These are phyloP conservation scores for Saccharomycopsis schoenii DNA, from an alignment of 805 yeast species.

Conservation along the genomic window DNA sequence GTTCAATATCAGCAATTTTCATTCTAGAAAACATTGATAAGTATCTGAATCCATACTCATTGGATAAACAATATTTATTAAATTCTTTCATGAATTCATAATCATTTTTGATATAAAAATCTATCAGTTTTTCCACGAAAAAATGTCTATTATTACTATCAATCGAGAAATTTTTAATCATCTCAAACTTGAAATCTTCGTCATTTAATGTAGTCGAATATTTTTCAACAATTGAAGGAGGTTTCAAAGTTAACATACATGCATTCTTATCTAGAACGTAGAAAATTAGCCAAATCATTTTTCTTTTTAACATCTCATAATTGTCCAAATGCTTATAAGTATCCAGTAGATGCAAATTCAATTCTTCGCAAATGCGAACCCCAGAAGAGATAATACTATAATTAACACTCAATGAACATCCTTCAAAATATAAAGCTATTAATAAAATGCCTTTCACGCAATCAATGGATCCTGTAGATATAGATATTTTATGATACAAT, in stretches of 20 bases:
- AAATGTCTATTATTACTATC: neutral
- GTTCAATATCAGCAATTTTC: neutral
- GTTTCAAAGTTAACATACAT: slow-evolving; percentile 38
- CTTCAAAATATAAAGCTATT: slow-evolving; percentile 30
- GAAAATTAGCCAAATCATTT: slow-evolving; percentile 41
- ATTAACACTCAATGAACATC: slow-evolving; percentile 31
- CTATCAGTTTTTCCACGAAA: neutral
- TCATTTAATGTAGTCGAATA: slow-evolving; percentile 28
- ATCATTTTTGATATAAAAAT: neutral
- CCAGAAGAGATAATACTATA: slow-evolving; percentile 36
- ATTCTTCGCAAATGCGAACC: slow-evolving; percentile 43
- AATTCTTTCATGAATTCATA: slow-evolving; percentile 4
- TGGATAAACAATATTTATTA: neutral
- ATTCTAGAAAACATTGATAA: neutral
- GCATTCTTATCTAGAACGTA: slow-evolving; percentile 37
- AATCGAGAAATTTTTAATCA: slow-evolving; percentile 1
- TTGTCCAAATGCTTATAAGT: slow-evolving; percentile 28
- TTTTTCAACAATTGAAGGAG: slow-evolving; percentile 34
- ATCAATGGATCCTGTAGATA: slow-evolving; percentile 28
- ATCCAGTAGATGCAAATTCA: slow-evolving; percentile 48
- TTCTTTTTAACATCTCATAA: slow-evolving; percentile 30
- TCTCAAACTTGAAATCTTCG: slow-evolving; percentile 1
- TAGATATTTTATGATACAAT: slow-evolving; percentile 42
- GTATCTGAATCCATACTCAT: slow-evolving; percentile 1
- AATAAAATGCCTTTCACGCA: slow-evolving; percentile 45